Conservation (phyloP, 345 rosid genomes). For the Hypericum perforatum region DNA sequence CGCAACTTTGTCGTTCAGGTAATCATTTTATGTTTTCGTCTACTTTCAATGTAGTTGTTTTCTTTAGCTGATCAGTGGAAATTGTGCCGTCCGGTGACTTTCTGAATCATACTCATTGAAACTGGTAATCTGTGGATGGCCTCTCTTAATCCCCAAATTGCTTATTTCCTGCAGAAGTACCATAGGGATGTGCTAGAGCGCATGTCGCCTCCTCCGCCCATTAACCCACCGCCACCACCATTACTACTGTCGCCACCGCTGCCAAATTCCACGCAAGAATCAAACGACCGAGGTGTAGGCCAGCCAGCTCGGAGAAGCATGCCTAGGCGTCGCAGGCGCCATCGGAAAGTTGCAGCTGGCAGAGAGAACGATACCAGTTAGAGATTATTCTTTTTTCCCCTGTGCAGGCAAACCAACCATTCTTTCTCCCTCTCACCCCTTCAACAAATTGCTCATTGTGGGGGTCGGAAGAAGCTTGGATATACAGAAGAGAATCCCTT, state of each 20-base stretch:
- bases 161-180: slow-evolving; percentile 38
- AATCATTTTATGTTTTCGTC: slow-evolving; percentile 2
- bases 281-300: slow-evolving; percentile 9
- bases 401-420: too few relatives aligned
- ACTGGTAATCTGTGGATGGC: not conserved
- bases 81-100: not conserved
- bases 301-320: slow-evolving; percentile 32
- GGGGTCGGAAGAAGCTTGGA: too few relatives aligned
- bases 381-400: too few relatives aligned
- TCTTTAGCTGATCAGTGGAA: not conserved
- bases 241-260: slow-evolving; percentile 5
- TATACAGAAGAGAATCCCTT: too few relatives aligned
- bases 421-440: too few relatives aligned
- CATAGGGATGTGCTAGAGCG: slow-evolving; percentile 71
- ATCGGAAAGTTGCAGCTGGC: slow-evolving; percentile 48
- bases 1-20: slow-evolving; percentile 92
- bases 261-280: too few relatives aligned
- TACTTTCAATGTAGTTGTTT: not conserved
- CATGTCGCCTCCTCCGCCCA: slow-evolving; percentile 42
- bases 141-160: not conserved
- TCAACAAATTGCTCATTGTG: too few relatives aligned
- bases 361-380: slow-evolving; percentile 12
- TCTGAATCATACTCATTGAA: not conserved
- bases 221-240: slow-evolving; percentile 16
- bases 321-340: slow-evolving; percentile 46